phyloP scores from a whole-genome alignment of 148 eudicot genomes.

The Rhododendron vialii region DNA sequence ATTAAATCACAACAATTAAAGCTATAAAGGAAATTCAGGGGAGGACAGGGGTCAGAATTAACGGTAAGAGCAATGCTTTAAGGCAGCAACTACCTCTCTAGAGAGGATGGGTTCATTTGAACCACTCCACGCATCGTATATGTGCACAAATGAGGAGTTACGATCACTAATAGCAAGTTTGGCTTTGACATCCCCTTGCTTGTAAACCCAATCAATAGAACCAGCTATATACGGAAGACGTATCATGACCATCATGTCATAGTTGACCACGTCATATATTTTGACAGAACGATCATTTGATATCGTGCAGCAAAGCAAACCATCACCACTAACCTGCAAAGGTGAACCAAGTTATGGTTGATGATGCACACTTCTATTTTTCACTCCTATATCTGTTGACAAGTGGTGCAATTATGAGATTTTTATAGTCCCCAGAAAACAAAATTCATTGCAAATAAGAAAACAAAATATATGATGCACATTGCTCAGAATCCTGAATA shows the following conservation, averaged over 20 bases:
- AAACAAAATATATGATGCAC: neutral
- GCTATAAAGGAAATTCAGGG: neutral
- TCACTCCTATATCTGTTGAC: neutral
- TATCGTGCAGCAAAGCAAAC: constrained; percentile 92
- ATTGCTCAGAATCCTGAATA: neutral
- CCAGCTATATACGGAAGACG: constrained; percentile 77
- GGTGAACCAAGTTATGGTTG: constrained; percentile 34
- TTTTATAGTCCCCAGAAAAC: neutral
- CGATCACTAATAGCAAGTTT: constrained; percentile 90
- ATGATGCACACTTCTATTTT: neutral
- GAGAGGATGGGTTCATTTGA: constrained; percentile 78
- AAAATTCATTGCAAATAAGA: neutral
- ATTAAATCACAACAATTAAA: neutral
- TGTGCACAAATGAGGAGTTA: constrained; percentile 71
- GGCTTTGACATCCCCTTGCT: constrained; percentile 87
- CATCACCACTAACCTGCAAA: constrained; percentile 92
- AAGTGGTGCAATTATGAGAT: neutral
- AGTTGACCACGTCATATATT: constrained; percentile 94
- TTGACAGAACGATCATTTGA: constrained; percentile 81
- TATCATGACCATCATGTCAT: constrained; percentile 98
- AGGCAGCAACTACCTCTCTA: constrained; percentile 53
- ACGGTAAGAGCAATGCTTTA: constrained; percentile 2
- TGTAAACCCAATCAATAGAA: constrained; percentile 90
- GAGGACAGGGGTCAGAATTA: neutral
- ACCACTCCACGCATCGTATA: constrained; percentile 88